Evolutionary conservation across 768 basidiomycete genomes (phyloP), one percentile per base, ranked within the genome.

Genomic region (Tricholomella constricta): DNA sequence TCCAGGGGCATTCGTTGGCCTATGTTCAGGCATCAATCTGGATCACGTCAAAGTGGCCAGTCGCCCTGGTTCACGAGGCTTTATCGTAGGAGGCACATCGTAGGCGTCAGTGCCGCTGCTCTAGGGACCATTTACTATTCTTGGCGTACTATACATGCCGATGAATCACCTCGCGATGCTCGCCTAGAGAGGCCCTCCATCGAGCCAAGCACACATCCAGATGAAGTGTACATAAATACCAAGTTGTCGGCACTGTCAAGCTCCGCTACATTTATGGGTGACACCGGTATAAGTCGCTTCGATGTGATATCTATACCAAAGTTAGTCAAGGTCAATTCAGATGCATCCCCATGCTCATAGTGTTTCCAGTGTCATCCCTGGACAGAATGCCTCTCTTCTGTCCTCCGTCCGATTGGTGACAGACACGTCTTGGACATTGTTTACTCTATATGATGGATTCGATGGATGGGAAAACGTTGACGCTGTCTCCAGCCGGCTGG

Each of bases 381-480:
- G 35, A 10, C 42, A 46, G n/a, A 52, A 59, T 31, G 26, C 41
- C 27, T 43, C 37, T 7, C 27, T 27, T 7, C 4, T 59, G n/a
- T 42, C 45, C 31, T 56, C 43, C 8, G 25, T 40, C 22, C 15
- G 2, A 17, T 19, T 56, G 15, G 5, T 22, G 6, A 6, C 44
- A 8, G 49, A 57, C 1, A 49, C 50, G 17, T 45, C 55, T 17
- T 74, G 71, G 72, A 66, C 68, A 19, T 61, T 74, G 17, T 69
- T 72, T 45, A 61, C 65, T 4, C 56, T 72, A 22, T 62, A 63
- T 42, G 68, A 74, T 49, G 71, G 69, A 8, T 68, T 69, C 45
- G 63, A 56, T 43, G 70, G 72, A 32, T 58, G 57, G 48, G 60
- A 64, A 40, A 74, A 70, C 20, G 66, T 63, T 9, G 4, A 5